Evolutionary conservation across 306 rosid genomes (phyloP), one percentile per base, ranked within the genome.

Genomic region (Argentina anserina): DNA sequence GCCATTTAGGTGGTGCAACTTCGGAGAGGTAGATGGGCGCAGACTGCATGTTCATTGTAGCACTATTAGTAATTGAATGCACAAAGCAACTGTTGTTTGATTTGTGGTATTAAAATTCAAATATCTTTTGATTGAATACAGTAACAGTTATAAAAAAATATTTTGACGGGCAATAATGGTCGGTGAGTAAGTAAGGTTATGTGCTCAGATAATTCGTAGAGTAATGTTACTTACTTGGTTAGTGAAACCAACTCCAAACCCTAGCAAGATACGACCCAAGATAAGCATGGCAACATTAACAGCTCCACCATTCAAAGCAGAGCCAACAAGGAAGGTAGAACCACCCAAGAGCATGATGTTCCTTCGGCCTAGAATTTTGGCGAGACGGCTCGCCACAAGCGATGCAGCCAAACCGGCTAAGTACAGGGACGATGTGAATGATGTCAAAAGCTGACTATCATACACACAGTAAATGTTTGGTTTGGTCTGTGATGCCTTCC

Each of bases 231-330:
- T 78, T 64, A 85, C 92, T 66, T 92, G 96, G 77, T 81, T 87
- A 11, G 96, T 89, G 75, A 92, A 89, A 31, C 97, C 96, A 2
- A 89, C 89, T 6, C 91, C 97, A 12, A 92, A 55, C 0, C 96
- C 93, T 1, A 92, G 93, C 73, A 89, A 65, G 65, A 92, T 43
- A 21, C 97, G 96, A 13, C 97, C 97, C 17, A 87, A 36, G 42
- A 92, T 89, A 70, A 89, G 90, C 93, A 89, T 92, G 11, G 82
- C 79, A 61, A 89, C 50, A 66, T 87, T 87, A 60, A 68, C 80
- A 2, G 96, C 88, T 5, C 81, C 90, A 11, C 94, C 97, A 7
- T 90, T 88, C 56, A 90, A 52, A 6, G 85, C 88, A 47, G 85
- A 85, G 0, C 96, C 98, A 6, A 34, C 78, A 11, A 90, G 67